Conservation (phyloP, 805 yeast genomes). For the Starmerella sirachaensis region DNA sequence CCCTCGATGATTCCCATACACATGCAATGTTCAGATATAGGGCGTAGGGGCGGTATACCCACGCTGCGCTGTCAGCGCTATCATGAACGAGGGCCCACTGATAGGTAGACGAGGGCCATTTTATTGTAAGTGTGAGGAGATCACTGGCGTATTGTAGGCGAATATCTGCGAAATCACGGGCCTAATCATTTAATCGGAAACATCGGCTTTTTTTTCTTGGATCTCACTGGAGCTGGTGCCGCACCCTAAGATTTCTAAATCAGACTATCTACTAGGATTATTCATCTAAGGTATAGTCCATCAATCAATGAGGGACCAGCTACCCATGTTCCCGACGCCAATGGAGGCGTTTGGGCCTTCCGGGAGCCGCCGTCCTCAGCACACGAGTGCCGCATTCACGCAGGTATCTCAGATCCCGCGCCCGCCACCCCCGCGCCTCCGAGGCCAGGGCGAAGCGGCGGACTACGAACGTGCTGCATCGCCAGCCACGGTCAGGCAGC, state of each 20-base stretch:
- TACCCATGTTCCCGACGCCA: slow-evolving; percentile 25
- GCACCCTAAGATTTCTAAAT: too few relatives aligned
- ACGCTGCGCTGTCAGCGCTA: too few relatives aligned
- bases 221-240: not conserved
- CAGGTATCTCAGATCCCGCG: slow-evolving; percentile 16
- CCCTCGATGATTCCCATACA: too few relatives aligned
- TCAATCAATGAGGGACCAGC: slow-evolving; percentile 23
- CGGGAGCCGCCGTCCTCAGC: slow-evolving; percentile 8
- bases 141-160: too few relatives aligned
- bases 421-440: slow-evolving; percentile 21
- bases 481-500: slow-evolving; percentile 2
- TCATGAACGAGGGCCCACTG: too few relatives aligned
- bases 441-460: slow-evolving; percentile 4
- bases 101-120: too few relatives aligned
- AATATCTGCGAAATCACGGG: too few relatives aligned
- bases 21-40: too few relatives aligned
- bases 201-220: not conserved
- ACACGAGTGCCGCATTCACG: slow-evolving; percentile 16
- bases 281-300: too few relatives aligned
- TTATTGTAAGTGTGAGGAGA: too few relatives aligned
- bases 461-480: slow-evolving; percentile 1
- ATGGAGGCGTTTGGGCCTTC: slow-evolving; percentile 23
- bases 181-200: slow-evolving; percentile 3
- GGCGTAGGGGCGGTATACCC: too few relatives aligned
- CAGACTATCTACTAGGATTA: too few relatives aligned